Percentiles rank a stretch among this genome's conserved stretches.
phyloP scores from a whole-genome alignment of 179 eudicot species.

The Vitellaria paradoxa region DNA sequence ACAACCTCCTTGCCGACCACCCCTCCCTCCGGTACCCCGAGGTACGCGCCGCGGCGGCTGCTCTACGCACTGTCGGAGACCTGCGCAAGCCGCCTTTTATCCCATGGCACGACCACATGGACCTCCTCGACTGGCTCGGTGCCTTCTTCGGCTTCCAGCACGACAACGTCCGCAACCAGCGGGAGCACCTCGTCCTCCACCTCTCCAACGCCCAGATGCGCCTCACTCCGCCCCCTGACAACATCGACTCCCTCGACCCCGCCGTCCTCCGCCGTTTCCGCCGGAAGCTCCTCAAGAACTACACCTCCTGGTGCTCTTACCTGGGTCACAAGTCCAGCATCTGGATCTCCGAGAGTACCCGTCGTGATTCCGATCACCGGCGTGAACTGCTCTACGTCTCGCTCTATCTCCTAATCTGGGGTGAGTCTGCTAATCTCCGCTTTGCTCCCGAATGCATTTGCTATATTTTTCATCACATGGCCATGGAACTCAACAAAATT shows the following conservation, averaged over 20 bases:
- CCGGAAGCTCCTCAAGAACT: conserved; percentile 53
- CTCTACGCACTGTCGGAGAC: conserved; percentile 63
- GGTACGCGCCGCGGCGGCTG: conserved; percentile 71
- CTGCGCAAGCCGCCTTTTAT: conserved; percentile 63
- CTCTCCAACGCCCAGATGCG: conserved; percentile 83
- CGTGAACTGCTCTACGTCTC: conserved; percentile 59
- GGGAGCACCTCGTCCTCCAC: conserved; percentile 83
- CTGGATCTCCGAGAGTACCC: conserved; percentile 56
- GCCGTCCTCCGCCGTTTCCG: conserved; percentile 65
- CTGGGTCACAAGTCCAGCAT: conserved; percentile 59
- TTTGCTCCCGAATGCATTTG: conserved; percentile 69
- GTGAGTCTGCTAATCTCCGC: conserved; percentile 71
- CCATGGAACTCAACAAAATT: conserved; percentile 66
- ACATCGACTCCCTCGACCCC: conserved; percentile 64
- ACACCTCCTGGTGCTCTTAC: conserved; percentile 74
- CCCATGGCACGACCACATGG: conserved; percentile 54
- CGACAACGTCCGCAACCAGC: conserved; percentile 62
- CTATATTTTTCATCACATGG: conserved; percentile 73
- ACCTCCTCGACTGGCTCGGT: conserved; percentile 85
- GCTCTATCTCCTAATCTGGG: conserved; percentile 66
- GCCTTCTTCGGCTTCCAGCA: conserved; percentile 67
- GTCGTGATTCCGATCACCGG: conserved; percentile 39
- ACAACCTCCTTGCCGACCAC: conserved; percentile 82
- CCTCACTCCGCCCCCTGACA: conserved; percentile 64
- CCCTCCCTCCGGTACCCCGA: conserved; percentile 80